Percentiles rank a stretch among this genome's conserved stretches.
phyloP scores from a whole-genome alignment of 1,284 basidiomycete species.

The Bondarzewia mesenterica region DNA sequence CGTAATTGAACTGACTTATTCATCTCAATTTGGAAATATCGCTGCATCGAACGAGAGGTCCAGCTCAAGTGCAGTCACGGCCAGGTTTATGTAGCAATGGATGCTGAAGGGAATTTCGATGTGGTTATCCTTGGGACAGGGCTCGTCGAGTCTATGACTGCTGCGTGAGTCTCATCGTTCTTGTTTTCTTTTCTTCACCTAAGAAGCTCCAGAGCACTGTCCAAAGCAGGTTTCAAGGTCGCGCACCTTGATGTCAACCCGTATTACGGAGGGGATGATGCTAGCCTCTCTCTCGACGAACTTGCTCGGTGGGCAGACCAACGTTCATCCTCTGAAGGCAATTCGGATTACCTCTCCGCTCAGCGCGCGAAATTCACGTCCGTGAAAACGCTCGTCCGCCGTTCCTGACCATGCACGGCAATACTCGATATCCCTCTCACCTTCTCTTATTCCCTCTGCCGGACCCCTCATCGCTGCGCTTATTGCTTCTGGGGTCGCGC shows the following conservation, averaged over 20 bases:
- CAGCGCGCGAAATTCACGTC: constrained; percentile 28
- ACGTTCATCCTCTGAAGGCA: constrained; percentile 12
- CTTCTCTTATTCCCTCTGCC: constrained; percentile 73
- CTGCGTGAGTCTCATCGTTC: constrained; percentile 59
- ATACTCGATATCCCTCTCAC: constrained; percentile 82
- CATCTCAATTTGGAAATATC: neutral
- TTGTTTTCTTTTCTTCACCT: constrained; percentile 13
- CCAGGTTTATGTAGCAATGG: no score
- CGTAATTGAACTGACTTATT: neutral
- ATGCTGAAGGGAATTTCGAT: constrained; percentile 46
- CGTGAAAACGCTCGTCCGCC: constrained; percentile 31
- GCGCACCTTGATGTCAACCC: constrained; percentile 82
- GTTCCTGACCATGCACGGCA: constrained; percentile 55
- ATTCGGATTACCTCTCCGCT: constrained; percentile 16
- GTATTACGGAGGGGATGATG: constrained; percentile 83
- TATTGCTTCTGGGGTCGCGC: constrained; percentile 79
- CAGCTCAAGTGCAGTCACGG: no score
- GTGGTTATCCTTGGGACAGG: constrained; percentile 84
- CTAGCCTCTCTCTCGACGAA: constrained; percentile 78
- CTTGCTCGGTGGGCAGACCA: constrained; percentile 60
- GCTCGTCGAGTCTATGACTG: constrained; percentile 77
- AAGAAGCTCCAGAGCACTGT: constrained; percentile 58
- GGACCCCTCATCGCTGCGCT: constrained; percentile 80
- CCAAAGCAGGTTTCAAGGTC: constrained; percentile 81
- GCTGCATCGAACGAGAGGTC: neutral